Percentiles rank a stretch among this genome's conserved stretches.
Conservation (phyloP, 2,329 filamentous ascomycete genomes). For the Aspergillus quadricinctus region DNA sequence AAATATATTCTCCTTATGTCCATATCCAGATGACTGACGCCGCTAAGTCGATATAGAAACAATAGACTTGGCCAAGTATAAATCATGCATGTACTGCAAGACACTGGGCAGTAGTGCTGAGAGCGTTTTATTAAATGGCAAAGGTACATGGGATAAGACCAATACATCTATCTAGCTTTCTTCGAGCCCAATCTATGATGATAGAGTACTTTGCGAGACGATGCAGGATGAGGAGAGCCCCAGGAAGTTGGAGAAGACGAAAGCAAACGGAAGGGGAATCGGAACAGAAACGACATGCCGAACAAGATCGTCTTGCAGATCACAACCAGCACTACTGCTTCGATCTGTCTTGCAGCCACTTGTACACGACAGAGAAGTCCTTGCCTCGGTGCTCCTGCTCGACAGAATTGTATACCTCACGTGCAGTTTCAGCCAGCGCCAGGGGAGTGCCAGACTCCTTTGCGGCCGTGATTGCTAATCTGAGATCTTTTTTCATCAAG, state of each 20-base stretch:
- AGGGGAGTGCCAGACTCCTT: constrained; percentile 62
- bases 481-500: constrained; percentile 77
- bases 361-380: constrained; percentile 79
- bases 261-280: not conserved
- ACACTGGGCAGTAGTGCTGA: not conserved
- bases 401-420: constrained; percentile 63
- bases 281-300: not conserved
- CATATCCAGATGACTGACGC: not conserved
- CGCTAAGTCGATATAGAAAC: not conserved
- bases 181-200: not conserved
- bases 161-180: not conserved
- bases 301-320: not conserved
- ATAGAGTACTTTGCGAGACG: not conserved
- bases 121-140: not conserved
- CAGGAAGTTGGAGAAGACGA: not conserved
- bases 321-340: constrained; percentile 21
- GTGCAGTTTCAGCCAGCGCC: constrained; percentile 60
- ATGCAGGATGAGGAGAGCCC: not conserved
- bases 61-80: not conserved
- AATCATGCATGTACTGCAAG: not conserved
- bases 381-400: constrained; percentile 62
- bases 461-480: constrained; percentile 68
- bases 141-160: not conserved
- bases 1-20: not conserved
- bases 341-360: constrained; percentile 52